phyloP scores from a whole-genome alignment of 495 filamentous ascomycete genomes.

The Lophiotrema nucula region DNA sequence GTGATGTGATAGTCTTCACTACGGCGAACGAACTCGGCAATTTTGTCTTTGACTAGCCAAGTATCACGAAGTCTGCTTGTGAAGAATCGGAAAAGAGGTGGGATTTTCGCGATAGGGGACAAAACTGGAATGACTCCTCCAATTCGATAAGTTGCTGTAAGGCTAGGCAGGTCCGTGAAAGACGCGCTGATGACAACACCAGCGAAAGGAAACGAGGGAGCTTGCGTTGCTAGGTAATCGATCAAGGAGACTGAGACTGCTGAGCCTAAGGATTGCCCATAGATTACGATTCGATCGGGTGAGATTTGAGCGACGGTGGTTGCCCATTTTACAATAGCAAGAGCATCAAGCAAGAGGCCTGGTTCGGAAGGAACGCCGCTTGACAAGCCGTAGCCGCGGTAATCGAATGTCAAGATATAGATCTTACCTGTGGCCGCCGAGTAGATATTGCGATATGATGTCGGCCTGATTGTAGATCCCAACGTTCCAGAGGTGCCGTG shows the following conservation, averaged over 20 bases:
- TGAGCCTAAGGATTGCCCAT: slow-evolving; percentile 35
- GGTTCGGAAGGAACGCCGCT: slow-evolving; percentile 31
- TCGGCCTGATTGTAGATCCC: slow-evolving; percentile 59
- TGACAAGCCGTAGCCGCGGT: slow-evolving; percentile 34
- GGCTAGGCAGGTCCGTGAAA: slow-evolving; percentile 45
- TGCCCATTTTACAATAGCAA: slow-evolving; percentile 62
- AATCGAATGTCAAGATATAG: slow-evolving; percentile 56
- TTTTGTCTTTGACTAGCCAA: slow-evolving; percentile 34
- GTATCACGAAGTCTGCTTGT: slow-evolving; percentile 34
- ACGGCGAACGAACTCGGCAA: slow-evolving; percentile 24
- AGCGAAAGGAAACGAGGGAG: slow-evolving; percentile 23
- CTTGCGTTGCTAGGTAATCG: slow-evolving; percentile 23
- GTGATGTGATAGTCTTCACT: slow-evolving; percentile 14
- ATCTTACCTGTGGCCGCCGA: slow-evolving; percentile 53
- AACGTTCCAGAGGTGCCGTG: slow-evolving; percentile 63
- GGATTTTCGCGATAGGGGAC: slow-evolving; percentile 45
- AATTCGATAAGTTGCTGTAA: slow-evolving; percentile 48
- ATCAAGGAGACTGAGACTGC: slow-evolving; percentile 29
- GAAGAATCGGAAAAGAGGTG: slow-evolving; percentile 28
- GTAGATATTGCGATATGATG: slow-evolving; percentile 61
- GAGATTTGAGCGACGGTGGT: slow-evolving; percentile 37
- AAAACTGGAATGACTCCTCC: slow-evolving; percentile 49
- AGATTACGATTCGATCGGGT: slow-evolving; percentile 32
- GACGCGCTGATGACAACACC: slow-evolving; percentile 42
- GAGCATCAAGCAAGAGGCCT: slow-evolving; percentile 37